Base-by-base conservation (phyloP, 2,329 filamentous ascomycete species). In the Pseudocercospora fijiensis region DNA sequence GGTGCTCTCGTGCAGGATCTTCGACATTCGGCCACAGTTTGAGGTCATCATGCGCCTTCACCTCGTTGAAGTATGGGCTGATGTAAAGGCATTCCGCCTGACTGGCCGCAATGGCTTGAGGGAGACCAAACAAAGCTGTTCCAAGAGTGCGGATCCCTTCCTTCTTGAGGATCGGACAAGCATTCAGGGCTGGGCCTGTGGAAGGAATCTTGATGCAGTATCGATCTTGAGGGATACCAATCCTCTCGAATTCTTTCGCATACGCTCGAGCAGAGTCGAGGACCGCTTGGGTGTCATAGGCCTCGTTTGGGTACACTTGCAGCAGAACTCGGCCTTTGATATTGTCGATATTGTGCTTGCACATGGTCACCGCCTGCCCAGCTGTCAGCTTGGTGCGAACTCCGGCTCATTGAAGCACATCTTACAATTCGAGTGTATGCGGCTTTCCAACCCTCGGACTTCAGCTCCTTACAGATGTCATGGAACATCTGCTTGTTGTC, bases 121-220 rank as follows among this genome's bases (percentile, higher is more conserved):
- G 79, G 69, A 88, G 80, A 49, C 83, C 84, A 69, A 89, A 89
- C 55, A 90, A 77, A 1, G 85, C 87, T 0, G 87, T 89, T 0
- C 85, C 85, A 2, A 89, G 76, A 0, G 86, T 88, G 1, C 79
- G 76, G n/a, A 88, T 83, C 1, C 84, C 84, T 9, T 79, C 75
- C 16, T 72, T 68, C 69, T 88, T 82, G 4, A 89, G 77, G 3
- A 77, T 76, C 2, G 78, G 79, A 64, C 86, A 88, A 1, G 87
- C 87, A 67, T 83, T 79, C 13, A 89, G 76, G 1, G 87, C 87
- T 69, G 88, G 85, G 82, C 84, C 88, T 0, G 86, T 88, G 7
- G 82, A 79, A 0, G 86, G 84, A 45, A 89, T 83, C 70, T 89
- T 89, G 76, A 88, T 86, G 65, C 84, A 88, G 26, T 88, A 76